Base-by-base conservation (phyloP, 2,329 filamentous ascomycete species). In the Periconia sp. region DNA sequence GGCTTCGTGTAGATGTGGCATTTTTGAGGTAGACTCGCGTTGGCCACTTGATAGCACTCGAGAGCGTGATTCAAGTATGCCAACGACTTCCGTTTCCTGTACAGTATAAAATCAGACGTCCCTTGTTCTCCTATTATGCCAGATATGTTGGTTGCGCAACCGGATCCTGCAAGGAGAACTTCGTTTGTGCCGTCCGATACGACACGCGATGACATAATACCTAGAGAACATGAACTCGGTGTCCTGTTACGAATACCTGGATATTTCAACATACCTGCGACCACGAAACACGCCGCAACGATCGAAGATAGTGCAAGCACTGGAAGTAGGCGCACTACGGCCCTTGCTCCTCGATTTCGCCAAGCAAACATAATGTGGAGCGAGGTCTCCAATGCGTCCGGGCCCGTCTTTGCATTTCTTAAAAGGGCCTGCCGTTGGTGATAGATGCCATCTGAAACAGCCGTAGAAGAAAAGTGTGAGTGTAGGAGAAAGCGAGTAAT, bases 341-440 rank as follows among this genome's bases (percentile, higher is more conserved):
- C 9, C 6, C 55, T 58, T 34, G 56, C 59, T 6, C 29, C 24
- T 7, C 36, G 31, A n/a, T 36, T 46, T 6, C 49, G 41, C 59
- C 59, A 61, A 9, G 44, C 40, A 26, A 36, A n/a, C 32, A 42
- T 22, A n/a, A 36, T 10, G 3, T 16, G 16, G 4, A 42, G 25
- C 1, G 33, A 9, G 3, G 57, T 15, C 3, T 50, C 46, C 10
- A 40, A 32, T 5, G 44, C 53, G 32, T 40, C 51, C 11, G 21
- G 40, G 9, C 54, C 41, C 8, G 44, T 37, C 4, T 46, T n/a
- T 2, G 54, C 52, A 24, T 72, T 72, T 2, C 66, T 54, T 2
- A 71, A 46, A 4, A 69, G 54, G 1, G 64, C 53, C 40, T 71
- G 68, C 17, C 66, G 59, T 33, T 66, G 66, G 26, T 65, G 54